phyloP scores from a whole-genome alignment of 208 protist genomes.

The Leishmania martiniquensis region DNA sequence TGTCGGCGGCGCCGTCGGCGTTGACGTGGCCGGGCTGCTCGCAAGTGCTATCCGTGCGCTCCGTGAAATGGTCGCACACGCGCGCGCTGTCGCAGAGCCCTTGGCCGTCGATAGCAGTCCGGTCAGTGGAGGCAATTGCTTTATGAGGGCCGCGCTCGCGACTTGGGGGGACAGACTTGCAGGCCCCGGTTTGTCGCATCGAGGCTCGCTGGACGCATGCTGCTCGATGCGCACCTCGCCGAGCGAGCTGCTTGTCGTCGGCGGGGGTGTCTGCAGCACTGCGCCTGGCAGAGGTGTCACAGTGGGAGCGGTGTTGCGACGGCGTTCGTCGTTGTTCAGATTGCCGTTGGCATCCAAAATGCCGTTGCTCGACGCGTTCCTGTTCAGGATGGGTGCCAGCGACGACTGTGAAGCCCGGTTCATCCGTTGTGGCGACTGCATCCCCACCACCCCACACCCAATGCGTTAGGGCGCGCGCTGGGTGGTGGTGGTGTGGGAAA shows the following conservation, averaged over 20 bases:
- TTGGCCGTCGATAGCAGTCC: background rate
- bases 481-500: background rate
- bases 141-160: background rate
- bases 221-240: background rate
- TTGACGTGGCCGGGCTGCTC: background rate
- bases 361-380: background rate
- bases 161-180: background rate
- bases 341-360: background rate
- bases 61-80: conserved; percentile 1
- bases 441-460: too few relatives aligned
- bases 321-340: background rate
- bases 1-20: background rate
- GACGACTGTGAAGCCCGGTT: background rate
- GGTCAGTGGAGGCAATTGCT: background rate
- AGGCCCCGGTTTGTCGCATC: conserved; percentile 1
- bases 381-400: background rate
- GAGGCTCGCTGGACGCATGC: conserved; percentile 22
- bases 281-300: background rate
- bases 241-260: conserved; percentile 8
- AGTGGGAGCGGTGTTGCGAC: conserved; percentile 9
- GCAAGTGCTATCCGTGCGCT: conserved; percentile 9
- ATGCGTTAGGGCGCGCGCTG: background rate
- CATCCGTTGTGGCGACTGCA: background rate
- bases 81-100: background rate
- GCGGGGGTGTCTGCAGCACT: conserved; percentile 10